Percentiles rank a stretch among this genome's conserved stretches.
These are phyloP conservation scores for Pterocarpus macrocarpus DNA, from an alignment of 306 rosid species.

Conservation along the genomic window DNA sequence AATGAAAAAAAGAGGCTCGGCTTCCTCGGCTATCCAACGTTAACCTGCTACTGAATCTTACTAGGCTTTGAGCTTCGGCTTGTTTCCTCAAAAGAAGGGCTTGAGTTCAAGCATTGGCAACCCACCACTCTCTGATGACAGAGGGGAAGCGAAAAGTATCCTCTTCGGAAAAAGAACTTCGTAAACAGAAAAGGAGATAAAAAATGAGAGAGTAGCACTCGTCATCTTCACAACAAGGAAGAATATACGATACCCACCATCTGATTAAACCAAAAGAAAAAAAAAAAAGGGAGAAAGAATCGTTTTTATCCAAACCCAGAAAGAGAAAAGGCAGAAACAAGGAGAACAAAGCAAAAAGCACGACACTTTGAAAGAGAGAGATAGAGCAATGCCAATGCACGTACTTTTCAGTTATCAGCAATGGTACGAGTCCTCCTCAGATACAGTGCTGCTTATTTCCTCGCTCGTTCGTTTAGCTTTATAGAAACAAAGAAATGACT, in stretches of 20 bases:
- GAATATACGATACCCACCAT: background rate
- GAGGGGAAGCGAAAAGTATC: background rate
- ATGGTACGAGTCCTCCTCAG: background rate
- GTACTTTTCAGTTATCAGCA: background rate
- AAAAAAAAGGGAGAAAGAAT: background rate
- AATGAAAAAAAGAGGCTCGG: no score
- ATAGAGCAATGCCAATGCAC: background rate
- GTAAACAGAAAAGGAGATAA: background rate
- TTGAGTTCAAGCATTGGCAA: background rate
- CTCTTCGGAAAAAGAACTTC: background rate
- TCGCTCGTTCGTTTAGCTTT: background rate
- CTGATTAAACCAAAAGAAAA: background rate
- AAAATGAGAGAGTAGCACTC: background rate
- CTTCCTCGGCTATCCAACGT: background rate
- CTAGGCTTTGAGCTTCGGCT: constrained; percentile 22
- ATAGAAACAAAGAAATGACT: background rate
- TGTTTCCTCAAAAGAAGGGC: background rate
- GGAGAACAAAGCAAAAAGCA: background rate
- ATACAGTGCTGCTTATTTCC: background rate
- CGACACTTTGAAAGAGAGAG: background rate
- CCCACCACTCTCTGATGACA: background rate
- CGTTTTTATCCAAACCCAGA: background rate
- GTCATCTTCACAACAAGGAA: background rate
- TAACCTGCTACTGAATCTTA: background rate
- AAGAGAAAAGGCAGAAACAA: background rate